Evolutionary conservation across 805 yeast genomes (phyloP).

Genomic region (Ogataea degrootiae): DNA sequence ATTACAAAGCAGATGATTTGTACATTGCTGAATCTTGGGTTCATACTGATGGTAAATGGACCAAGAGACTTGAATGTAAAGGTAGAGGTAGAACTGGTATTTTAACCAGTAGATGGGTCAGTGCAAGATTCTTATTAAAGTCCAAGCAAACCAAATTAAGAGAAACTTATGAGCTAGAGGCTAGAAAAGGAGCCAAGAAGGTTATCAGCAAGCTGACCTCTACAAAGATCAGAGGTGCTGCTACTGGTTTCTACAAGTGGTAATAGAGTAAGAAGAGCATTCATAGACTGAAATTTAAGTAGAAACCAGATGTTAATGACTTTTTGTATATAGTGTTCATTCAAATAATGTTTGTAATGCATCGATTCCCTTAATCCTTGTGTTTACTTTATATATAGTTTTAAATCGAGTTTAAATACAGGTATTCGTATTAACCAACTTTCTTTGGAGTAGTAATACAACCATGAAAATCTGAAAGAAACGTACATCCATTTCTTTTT

Average conservation of each 20-base stretch:
- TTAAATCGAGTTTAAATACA: too few species aligned
- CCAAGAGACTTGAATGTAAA: constrained; percentile 69
- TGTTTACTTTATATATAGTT: too few species aligned
- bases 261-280: constrained; percentile 19
- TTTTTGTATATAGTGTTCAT: constrained; percentile 1
- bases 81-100: constrained; percentile 90
- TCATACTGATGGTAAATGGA: constrained; percentile 80
- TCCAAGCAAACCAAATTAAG: constrained; percentile 61
- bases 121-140: constrained; percentile 73
- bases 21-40: constrained; percentile 84
- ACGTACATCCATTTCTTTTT: too few species aligned
- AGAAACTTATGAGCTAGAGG: constrained; percentile 51
- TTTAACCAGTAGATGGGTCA: constrained; percentile 70
- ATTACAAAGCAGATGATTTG: constrained; percentile 54
- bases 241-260: constrained; percentile 56
- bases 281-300: not conserved
- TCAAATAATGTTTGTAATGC: too few species aligned
- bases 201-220: constrained; percentile 36
- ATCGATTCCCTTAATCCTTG: too few species aligned
- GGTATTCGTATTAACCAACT: too few species aligned
- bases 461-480: too few species aligned
- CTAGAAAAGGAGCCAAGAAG: constrained; percentile 43
- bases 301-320: constrained; percentile 1
- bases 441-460: too few species aligned
- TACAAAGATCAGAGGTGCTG: constrained; percentile 42